Evolutionary conservation across 108 stramenopile species (phyloP).

Genomic region (Cyclotella distinguenda): DNA sequence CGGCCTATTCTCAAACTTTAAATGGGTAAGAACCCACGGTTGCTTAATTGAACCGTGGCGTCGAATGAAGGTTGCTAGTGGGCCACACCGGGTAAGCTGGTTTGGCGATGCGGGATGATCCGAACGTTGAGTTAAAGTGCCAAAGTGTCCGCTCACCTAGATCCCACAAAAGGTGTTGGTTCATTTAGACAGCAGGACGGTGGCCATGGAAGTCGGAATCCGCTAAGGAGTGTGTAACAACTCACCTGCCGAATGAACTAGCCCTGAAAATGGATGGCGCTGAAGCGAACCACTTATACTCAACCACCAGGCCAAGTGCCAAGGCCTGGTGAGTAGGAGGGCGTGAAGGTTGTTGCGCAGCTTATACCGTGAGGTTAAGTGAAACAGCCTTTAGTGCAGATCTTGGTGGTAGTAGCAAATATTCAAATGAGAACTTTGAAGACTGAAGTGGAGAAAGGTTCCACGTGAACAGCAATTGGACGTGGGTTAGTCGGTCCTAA

Average conservation of each 20-base stretch:
- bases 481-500: constrained; percentile 91
- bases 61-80: constrained; percentile 93
- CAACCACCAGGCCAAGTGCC: constrained; percentile 71
- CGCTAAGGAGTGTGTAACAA: constrained; percentile 88
- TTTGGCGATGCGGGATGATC: constrained; percentile 98
- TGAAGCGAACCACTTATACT: constrained; percentile 93
- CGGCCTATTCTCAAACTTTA: constrained; percentile 98
- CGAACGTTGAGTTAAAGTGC: constrained; percentile 96
- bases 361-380: constrained; percentile 88
- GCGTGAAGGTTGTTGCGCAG: constrained; percentile 90
- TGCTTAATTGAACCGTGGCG: constrained; percentile 91
- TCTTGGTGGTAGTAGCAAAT: constrained; percentile 97
- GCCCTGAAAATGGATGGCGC: constrained; percentile 98
- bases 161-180: constrained; percentile 98
- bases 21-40: constrained; percentile 93
- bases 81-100: constrained; percentile 97
- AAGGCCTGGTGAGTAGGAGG: constrained; percentile 88
- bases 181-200: constrained; percentile 97
- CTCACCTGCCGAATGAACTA: constrained; percentile 91
- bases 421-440: constrained; percentile 95
- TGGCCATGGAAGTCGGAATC: constrained; percentile 98
- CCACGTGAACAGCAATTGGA: constrained; percentile 91
- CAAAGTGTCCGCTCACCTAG: constrained; percentile 95
- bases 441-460: constrained; percentile 90
- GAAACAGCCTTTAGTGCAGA: constrained; percentile 94